These are phyloP conservation scores for Leccinum sublutescens DNA, from an alignment of 768 basidiomycete species.

Conservation along the genomic window DNA sequence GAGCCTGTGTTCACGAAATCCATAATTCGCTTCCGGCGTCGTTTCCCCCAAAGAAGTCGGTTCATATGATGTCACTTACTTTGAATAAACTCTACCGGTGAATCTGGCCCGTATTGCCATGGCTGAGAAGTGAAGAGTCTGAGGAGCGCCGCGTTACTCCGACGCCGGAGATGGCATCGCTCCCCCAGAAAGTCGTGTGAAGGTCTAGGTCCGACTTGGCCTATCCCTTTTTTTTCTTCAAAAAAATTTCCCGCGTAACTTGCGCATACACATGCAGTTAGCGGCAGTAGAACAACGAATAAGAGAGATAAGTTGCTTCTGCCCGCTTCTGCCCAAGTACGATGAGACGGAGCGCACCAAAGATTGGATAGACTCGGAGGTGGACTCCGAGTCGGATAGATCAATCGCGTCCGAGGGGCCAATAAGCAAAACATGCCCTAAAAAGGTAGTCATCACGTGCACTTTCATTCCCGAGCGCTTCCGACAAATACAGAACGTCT, in stretches of 20 bases:
- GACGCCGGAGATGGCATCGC: no score
- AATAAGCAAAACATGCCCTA: not conserved
- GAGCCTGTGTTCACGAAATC: not conserved
- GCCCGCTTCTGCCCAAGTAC: no score
- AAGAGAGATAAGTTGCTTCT: no score
- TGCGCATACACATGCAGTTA: not conserved
- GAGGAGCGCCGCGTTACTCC: not conserved
- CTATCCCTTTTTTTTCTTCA: no score
- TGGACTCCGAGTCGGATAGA: no score
- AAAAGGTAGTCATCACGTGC: conserved; percentile 16
- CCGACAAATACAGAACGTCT: conserved; percentile 5
- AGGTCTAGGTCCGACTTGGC: no score
- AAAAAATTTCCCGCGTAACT: not conserved
- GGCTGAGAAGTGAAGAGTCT: not conserved
- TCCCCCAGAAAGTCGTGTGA: no score
- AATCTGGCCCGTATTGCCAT: no score
- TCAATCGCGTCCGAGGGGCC: not conserved
- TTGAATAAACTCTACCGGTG: not conserved
- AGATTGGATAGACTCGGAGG: no score
- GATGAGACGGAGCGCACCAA: no score
- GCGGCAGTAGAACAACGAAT: not conserved
- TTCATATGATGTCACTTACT: not conserved
- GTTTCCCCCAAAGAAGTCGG: not conserved
- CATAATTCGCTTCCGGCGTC: not conserved
- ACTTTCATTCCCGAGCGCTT: conserved; percentile 9